Evolutionary conservation across 116 monocot genomes (phyloP), one percentile per base, ranked within the genome.

Genomic region (Papilionanthe hybrid): DNA sequence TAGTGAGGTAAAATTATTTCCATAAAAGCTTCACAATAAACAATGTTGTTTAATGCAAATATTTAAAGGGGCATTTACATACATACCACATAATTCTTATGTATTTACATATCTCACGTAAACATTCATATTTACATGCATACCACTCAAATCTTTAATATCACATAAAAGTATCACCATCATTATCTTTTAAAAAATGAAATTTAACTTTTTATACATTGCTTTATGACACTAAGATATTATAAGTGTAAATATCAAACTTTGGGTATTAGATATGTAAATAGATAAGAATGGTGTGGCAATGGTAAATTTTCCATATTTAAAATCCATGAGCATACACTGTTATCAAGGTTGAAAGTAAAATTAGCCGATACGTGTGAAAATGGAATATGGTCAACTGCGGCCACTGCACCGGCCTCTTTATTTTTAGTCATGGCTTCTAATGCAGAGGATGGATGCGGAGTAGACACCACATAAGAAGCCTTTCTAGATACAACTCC

Each of bases 291-390:
- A 32, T 32, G 1, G 32, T 32, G 32, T 32, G 32, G 32, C 32
- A 32, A 32, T 32, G 32, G 32, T 32, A 32, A 32, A 32, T 32
- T 32, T 32, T 32, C 32, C 32, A 32, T 32, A 32, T 32, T 32
- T 5, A 80, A 42, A 67, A 19, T 60, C n/a, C 5, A 22, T 3
- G 23, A 3, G 84, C 99, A 88, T 88, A 99, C 99, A 84, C 90
- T 86, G 50, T 99, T 99, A 77, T 99, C 99, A 69, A 93, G 95
- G 73, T 99, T 95, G 78, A 89, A 99, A 42, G 95, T 95, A 80
- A 93, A 99, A 92, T 99, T 99, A 45, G 99, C 95, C 63, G 99
- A 99, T 50, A 92, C 90, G 85, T 99, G 93, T 30, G 93, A 90
- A 81, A 95, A 89, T 47, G 95, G 99, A 86, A 99, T 92, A 80